Evolutionary conservation across 352 stramenopile species (phyloP).

Genomic region (Pythium volutum): DNA sequence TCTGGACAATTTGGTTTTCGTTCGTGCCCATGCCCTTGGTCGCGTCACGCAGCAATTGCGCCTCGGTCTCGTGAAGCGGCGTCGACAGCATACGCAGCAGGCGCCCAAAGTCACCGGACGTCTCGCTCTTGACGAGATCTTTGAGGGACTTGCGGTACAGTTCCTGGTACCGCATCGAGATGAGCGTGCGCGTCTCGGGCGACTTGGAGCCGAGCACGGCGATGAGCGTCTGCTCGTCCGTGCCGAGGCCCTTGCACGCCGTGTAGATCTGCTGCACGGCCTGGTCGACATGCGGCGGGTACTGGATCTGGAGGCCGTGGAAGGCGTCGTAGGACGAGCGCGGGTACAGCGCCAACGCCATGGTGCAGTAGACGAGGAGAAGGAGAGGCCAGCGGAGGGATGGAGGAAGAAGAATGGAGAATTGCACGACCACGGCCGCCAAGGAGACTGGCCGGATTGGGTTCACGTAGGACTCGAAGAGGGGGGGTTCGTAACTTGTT

Average conservation of each 20-base stretch:
- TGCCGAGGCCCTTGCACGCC: slow-evolving; percentile 66
- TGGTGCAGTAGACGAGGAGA: too few relatives aligned
- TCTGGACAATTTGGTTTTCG: slow-evolving; percentile 64
- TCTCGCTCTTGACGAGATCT: slow-evolving; percentile 63
- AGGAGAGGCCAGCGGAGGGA: too few relatives aligned
- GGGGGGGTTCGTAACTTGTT: not conserved
- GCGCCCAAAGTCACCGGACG: slow-evolving; percentile 67
- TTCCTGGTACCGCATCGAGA: slow-evolving; percentile 67
- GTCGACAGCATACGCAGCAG: slow-evolving; percentile 73
- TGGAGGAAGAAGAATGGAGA: not conserved
- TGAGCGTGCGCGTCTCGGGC: slow-evolving; percentile 62
- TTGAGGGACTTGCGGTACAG: slow-evolving; percentile 58
- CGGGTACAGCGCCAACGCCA: slow-evolving; percentile 52
- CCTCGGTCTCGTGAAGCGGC: slow-evolving; percentile 66
- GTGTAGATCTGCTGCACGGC: slow-evolving; percentile 64
- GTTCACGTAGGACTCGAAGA: not conserved
- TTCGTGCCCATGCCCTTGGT: slow-evolving; percentile 73
- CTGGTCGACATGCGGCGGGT: slow-evolving; percentile 53
- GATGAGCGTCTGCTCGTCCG: slow-evolving; percentile 74
- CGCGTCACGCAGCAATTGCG: slow-evolving; percentile 59
- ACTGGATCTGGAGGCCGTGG: slow-evolving; percentile 41
- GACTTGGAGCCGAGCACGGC: slow-evolving; percentile 65
- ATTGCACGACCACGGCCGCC: too few relatives aligned
- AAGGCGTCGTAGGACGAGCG: slow-evolving; percentile 52
- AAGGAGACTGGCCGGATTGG: not conserved